Evolutionary conservation across 2,329 filamentous ascomycete species (phyloP).

Genomic region (Fusarium concolor): DNA sequence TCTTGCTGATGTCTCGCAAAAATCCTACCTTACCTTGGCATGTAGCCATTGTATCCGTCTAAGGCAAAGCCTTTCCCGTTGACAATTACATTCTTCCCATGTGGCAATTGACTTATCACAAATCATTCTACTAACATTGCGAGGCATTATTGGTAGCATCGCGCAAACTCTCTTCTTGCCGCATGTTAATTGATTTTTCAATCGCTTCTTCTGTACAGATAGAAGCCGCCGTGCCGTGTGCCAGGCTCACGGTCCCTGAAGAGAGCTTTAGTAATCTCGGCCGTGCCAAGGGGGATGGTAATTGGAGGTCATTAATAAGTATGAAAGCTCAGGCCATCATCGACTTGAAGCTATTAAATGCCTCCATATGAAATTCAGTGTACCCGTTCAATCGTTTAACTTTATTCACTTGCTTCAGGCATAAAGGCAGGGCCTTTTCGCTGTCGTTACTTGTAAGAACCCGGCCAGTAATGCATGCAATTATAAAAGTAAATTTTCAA

Average conservation of each 20-base stretch:
- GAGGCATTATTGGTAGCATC: neutral
- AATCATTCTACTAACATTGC: slow-evolving; percentile 5
- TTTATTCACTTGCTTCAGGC: neutral
- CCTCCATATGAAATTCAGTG: slow-evolving; percentile 1
- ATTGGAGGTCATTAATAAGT: neutral
- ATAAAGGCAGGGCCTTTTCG: neutral
- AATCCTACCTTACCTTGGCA: neutral
- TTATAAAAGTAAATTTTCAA: neutral
- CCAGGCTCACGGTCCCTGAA: neutral
- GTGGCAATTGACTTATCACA: slow-evolving; percentile 30
- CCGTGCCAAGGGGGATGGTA: neutral
- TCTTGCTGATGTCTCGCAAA: neutral
- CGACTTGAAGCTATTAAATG: neutral
- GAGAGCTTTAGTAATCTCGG: slow-evolving; percentile 3
- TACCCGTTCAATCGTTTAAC: slow-evolving; percentile 4
- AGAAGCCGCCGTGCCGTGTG: neutral
- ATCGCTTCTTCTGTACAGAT: neutral
- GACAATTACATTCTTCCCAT: slow-evolving; percentile 17
- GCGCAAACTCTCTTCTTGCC: slow-evolving; percentile 3
- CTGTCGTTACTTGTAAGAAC: neutral
- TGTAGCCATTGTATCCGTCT: neutral
- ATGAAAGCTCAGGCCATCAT: neutral
- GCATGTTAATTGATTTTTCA: slow-evolving; percentile 8
- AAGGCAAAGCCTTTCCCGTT: neutral
- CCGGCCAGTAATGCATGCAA: rapidly evolving